Evolutionary conservation across 768 basidiomycete genomes (phyloP), one percentile per base, ranked within the genome.

Genomic region (Psilocybe subaeruginosa): DNA sequence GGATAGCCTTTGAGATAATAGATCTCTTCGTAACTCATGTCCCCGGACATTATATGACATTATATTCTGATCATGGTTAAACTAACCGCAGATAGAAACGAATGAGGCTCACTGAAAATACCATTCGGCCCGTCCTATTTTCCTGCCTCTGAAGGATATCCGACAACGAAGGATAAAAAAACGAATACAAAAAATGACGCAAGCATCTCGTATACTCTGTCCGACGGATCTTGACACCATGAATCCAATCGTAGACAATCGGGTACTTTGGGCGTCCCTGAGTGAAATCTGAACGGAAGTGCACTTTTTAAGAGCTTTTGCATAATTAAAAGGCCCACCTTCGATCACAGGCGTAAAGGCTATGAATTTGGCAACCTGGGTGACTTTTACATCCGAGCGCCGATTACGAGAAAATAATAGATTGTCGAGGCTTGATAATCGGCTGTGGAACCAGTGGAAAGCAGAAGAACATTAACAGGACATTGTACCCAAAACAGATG

Each of bases 11-110:
- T 58, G 59, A 64, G 70, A 73, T 74, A 68, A 64, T 66, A 54
- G 54, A 65, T 66, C 70, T 66, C 70, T 67, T 53, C 27, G 57
- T 37, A 64, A 58, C 59, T 62, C 65, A 68, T 66, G 65, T 67
- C 71, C 66, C 66, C 72, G 72, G 72, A 73, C 56, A 71, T 69
- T 68, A 64, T 68, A 62, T 66, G 72, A 73, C 56, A 71, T 69
- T 68, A 64, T 68, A 62, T 66, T 64, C 62, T 65, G 67, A 67
- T 64, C 68, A 64, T 54, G 46, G 45, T 54, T 35, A 62, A 35
- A 64, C 60, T 59, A 56, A 56, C 64, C 61, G 60, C 63, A 71
- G 69, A 69, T 69, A 72, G 69, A 51, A 66, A 65, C 43, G 59
- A 66, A 61, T 46, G 37, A 55, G 48, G 60, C 62, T 67, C 67